Base-by-base conservation (phyloP, 768 basidiomycete species). In the Leucosporidium creatinivorum region DNA sequence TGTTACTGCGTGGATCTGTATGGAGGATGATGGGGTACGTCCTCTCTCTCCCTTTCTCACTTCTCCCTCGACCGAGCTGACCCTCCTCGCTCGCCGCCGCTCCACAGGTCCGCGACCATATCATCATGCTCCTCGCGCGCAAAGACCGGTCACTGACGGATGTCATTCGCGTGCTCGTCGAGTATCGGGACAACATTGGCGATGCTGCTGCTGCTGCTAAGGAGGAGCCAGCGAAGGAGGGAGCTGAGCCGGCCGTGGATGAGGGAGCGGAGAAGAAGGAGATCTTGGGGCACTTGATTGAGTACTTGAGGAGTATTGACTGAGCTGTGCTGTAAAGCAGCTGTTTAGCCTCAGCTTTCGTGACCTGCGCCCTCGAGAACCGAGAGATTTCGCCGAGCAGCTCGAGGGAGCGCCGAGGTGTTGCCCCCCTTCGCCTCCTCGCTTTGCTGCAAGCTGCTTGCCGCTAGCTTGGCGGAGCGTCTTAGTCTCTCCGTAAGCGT, bases 11-110 rank as follows among this genome's bases (percentile, higher is more conserved):
- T 99, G 96, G 96, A 79, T 97, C 31, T 84, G 86, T 63, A 93
- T 97, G 93, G 96, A 99, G 79, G 94, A 98, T 73, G 94, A 98
- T 74, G 96, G 94, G 48, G 96, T 96, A 80, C 64, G 89, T 67
- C 8, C n/a, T 44, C 8, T 44, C 10, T 19, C 68, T 30, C n/a
- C 3, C 36, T 44, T 48, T 26, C 49, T 52, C 44, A 21, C 25
- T 23, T 51, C 26, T 0, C n/a, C 2, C 39, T 44, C 39, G 39
- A 15, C 8, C 39, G 39, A 44, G 23, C 17, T 25, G 50, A 4
- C 52, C 49, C 44, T 64, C 52, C 10, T 19, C 33, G 4, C 33
- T 48, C 4, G 26, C 19, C n/a, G 21, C 13, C 12, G 26, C 28
- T 44, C 39, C 8, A 66, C 74, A 98, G 94, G 86, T 93, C 61